A percentile compares a stretch with the other conserved stretches of the same genome.
Conservation (phyloP, 2,329 filamentous ascomycete species). For the Exserohilum turcica region DNA sequence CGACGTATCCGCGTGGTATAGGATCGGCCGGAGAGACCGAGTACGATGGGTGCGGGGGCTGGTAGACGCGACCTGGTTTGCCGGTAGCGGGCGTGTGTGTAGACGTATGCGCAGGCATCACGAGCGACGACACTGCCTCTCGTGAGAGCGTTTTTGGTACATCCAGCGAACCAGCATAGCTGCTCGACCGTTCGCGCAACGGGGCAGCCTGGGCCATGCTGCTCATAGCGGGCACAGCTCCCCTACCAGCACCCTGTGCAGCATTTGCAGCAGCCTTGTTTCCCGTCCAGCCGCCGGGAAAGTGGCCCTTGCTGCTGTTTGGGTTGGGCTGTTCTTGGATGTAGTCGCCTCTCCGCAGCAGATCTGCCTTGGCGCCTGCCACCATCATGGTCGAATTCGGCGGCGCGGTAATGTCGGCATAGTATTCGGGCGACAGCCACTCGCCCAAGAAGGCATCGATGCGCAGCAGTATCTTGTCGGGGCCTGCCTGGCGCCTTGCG, state of each 20-base stretch:
- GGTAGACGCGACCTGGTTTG: conserved; percentile 58
- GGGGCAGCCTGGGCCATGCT: conserved; percentile 48
- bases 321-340: conserved; percentile 53
- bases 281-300: conserved; percentile 61
- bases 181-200: conserved; percentile 56
- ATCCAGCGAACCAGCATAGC: conserved; percentile 28
- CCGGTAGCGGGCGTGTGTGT: conserved; percentile 18
- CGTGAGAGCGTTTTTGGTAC: conserved; percentile 35
- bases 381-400: conserved; percentile 87
- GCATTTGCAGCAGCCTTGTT: conserved; percentile 38
- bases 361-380: conserved; percentile 82
- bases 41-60: conserved; percentile 78
- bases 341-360: conserved; percentile 75
- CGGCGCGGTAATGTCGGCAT: conserved; percentile 87
- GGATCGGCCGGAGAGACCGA: conserved; percentile 78
- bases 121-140: conserved; percentile 26
- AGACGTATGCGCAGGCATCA: conserved; percentile 7
- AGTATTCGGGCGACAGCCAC: conserved; percentile 94
- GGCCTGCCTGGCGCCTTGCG: conserved; percentile 41
- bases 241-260: conserved; percentile 28
- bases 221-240: conserved; percentile 34
- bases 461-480: conserved; percentile 60
- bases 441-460: conserved; percentile 93
- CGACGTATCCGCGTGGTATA: conserved; percentile 86
- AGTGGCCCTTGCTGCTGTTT: conserved; percentile 53